phyloP scores from a whole-genome alignment of 192 early-diverging fungal species.

The Rhizophagus sp. region DNA sequence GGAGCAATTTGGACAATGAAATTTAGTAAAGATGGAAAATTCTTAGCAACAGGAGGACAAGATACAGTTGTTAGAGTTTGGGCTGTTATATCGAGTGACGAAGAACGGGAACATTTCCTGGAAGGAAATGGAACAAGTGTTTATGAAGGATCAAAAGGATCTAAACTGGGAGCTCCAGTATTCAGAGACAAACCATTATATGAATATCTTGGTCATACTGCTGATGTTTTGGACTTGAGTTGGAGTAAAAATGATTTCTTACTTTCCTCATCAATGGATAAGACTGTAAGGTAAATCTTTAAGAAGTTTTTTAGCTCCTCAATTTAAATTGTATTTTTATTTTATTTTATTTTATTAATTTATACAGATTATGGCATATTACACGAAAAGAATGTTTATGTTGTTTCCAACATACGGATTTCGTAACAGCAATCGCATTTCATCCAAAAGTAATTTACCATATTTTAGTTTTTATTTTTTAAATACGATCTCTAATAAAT shows the following conservation, averaged over 20 bases:
- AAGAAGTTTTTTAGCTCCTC: neutral
- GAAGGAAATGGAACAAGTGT: conserved; percentile 28
- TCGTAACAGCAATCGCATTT: conserved; percentile 79
- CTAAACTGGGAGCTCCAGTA: conserved; percentile 40
- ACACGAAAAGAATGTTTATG: conserved; percentile 72
- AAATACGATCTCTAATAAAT: neutral
- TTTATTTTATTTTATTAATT: neutral
- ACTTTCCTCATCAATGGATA: conserved; percentile 79
- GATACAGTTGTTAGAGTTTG: conserved; percentile 71
- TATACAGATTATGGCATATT: conserved; percentile 75
- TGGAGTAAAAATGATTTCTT: conserved; percentile 83
- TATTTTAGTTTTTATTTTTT: neutral
- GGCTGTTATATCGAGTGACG: conserved; percentile 39
- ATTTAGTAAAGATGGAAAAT: conserved; percentile 78
- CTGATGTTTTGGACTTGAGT: conserved; percentile 68
- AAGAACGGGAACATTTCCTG: conserved; percentile 33
- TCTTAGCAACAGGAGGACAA: conserved; percentile 81
- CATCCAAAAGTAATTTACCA: conserved; percentile 56
- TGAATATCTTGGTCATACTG: conserved; percentile 73
- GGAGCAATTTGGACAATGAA: conserved; percentile 72
- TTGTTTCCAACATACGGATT: conserved; percentile 75
- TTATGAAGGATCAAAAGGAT: conserved; percentile 28
- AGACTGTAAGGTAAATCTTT: conserved; percentile 60
- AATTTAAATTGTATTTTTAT: neutral
- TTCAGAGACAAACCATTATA: conserved; percentile 69